phyloP scores from a whole-genome alignment of 148 eudicot species.

The Camellia lanceoleosa region DNA sequence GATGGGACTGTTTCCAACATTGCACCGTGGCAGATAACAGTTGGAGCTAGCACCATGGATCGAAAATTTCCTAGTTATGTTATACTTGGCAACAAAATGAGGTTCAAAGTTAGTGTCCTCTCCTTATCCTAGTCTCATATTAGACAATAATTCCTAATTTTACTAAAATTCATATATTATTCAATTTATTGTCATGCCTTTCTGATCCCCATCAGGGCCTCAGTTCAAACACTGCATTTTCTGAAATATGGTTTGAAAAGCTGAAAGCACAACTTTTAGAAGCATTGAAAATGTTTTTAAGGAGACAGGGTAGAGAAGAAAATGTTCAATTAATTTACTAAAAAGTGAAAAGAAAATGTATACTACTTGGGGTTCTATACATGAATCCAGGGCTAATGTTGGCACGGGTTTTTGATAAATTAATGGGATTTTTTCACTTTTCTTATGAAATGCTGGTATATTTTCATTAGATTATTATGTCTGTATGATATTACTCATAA shows the following conservation, averaged over 20 bases:
- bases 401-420: neutral
- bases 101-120: slow-evolving; percentile 41
- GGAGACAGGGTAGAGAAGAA: neutral
- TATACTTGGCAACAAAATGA: slow-evolving; percentile 45
- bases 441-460: neutral
- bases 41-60: slow-evolving; percentile 94
- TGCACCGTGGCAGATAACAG: slow-evolving; percentile 82
- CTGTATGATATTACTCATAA: neutral
- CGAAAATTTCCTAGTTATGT: slow-evolving; percentile 65
- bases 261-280: neutral
- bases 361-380: neutral
- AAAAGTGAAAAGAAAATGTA: neutral
- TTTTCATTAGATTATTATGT: neutral
- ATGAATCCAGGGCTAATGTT: neutral
- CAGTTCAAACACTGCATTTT: neutral
- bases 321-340: neutral
- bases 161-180: no score
- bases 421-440: neutral
- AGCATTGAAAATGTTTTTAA: neutral
- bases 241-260: neutral
- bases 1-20: slow-evolving; percentile 56
- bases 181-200: no score
- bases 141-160: no score
- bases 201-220: neutral
- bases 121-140: neutral